A percentile compares a stretch with the other conserved stretches of the same genome.
phyloP scores from a whole-genome alignment of 2,329 filamentous ascomycete species.

The Fusarium duplospermum region DNA sequence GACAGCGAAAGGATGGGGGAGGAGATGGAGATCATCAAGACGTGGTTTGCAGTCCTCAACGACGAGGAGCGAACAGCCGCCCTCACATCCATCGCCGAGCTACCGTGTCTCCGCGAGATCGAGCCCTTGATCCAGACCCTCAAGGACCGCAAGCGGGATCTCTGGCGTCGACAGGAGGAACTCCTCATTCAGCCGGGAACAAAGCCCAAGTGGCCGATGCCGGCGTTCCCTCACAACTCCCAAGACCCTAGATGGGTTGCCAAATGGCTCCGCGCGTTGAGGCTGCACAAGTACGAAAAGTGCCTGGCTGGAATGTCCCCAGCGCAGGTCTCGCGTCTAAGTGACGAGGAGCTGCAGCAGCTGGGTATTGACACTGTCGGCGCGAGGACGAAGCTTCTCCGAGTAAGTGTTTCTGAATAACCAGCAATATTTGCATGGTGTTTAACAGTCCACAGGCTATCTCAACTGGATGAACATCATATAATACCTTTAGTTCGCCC shows the following conservation, averaged over 20 bases:
- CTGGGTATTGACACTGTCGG: slow-evolving; percentile 43
- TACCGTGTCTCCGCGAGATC: slow-evolving; percentile 41
- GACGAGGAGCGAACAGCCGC: slow-evolving; percentile 37
- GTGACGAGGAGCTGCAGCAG: slow-evolving; percentile 36
- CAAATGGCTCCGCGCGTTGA: slow-evolving; percentile 43
- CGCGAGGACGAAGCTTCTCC: slow-evolving; percentile 41
- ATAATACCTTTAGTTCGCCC: background rate
- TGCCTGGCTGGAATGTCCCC: slow-evolving; percentile 40
- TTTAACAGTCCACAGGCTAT: slow-evolving; percentile 37
- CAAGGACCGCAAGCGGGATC: slow-evolving; percentile 41
- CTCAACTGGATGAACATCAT: slow-evolving; percentile 25
- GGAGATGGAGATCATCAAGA: slow-evolving; percentile 41
- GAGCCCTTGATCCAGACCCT: slow-evolving; percentile 43
- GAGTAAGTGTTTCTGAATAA: slow-evolving; percentile 25
- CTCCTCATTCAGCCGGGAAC: slow-evolving; percentile 38
- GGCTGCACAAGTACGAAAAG: slow-evolving; percentile 42
- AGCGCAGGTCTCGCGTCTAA: slow-evolving; percentile 29
- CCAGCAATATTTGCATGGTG: background rate
- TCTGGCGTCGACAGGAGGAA: slow-evolving; percentile 41
- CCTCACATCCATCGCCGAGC: slow-evolving; percentile 39
- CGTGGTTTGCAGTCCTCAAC: slow-evolving; percentile 41
- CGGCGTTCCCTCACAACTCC: slow-evolving; percentile 36
- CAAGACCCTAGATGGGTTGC: slow-evolving; percentile 41
- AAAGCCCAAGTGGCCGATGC: slow-evolving; percentile 42
- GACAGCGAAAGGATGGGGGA: slow-evolving; percentile 31